Conservation (phyloP, 805 yeast species). For the Saccharomycopsis malanga region DNA sequence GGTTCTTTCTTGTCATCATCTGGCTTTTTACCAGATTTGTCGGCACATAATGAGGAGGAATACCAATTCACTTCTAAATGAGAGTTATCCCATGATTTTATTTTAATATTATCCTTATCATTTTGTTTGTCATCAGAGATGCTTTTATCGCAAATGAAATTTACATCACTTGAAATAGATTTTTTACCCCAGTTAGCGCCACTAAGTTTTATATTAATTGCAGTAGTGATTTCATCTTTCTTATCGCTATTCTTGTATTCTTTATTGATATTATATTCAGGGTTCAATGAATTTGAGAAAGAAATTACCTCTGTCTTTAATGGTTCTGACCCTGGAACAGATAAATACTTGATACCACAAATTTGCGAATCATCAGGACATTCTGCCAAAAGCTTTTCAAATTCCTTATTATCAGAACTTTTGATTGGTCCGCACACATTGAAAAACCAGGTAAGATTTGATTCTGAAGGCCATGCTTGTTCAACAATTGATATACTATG, state of each 20-base stretch:
- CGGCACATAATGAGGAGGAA: constrained; percentile 39
- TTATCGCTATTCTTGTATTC: constrained; percentile 23
- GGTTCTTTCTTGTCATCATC: constrained; percentile 25
- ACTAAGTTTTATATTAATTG: constrained; percentile 35
- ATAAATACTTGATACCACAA: constrained; percentile 64
- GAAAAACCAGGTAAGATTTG: constrained; percentile 58
- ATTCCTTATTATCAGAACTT: constrained; percentile 28
- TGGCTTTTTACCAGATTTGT: constrained; percentile 27
- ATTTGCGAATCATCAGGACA: constrained; percentile 71
- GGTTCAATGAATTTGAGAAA: constrained; percentile 38
- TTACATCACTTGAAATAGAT: constrained; percentile 39
- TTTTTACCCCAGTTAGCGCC: constrained; percentile 70
- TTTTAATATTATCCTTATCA: constrained; percentile 23
- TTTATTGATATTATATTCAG: constrained; percentile 25
- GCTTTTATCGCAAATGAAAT: constrained; percentile 41
- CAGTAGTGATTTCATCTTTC: constrained; percentile 28
- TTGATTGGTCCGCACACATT: constrained; percentile 58
- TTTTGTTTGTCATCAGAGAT: constrained; percentile 29
- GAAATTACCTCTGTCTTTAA: constrained; percentile 57
- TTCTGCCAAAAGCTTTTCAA: constrained; percentile 31
- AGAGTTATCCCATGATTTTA: constrained; percentile 21
- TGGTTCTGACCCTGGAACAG: constrained; percentile 39
- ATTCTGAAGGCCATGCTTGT: constrained; percentile 75
- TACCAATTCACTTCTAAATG: constrained; percentile 31
- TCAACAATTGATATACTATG: constrained; percentile 34